phyloP scores from a whole-genome alignment of 2,329 filamentous ascomycete genomes.

The Alternaria burnsii region DNA sequence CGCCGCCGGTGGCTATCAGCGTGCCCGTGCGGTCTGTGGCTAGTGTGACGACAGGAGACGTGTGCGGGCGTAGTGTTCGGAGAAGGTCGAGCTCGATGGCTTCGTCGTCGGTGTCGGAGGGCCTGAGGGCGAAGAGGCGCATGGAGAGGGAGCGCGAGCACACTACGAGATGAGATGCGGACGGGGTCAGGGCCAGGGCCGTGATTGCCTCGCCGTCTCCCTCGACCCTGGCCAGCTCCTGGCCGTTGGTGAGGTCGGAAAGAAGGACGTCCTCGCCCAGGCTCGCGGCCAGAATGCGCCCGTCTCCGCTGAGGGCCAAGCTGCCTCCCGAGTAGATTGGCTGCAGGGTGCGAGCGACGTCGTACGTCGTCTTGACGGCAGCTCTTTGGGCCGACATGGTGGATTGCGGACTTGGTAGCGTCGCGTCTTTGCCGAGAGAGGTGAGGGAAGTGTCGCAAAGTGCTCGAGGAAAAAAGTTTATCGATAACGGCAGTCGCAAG shows the following conservation, averaged over 20 bases:
- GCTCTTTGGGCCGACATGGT: conserved; percentile 60
- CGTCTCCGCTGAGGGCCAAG: conserved; percentile 81
- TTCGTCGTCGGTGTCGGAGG: conserved; percentile 66
- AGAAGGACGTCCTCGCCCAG: conserved; percentile 92
- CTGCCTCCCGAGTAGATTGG: conserved; percentile 95
- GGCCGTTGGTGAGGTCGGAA: conserved; percentile 83
- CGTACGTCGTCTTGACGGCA: conserved; percentile 84
- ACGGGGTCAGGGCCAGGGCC: conserved; percentile 80
- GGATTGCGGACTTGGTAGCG: background rate
- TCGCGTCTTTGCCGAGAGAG: conserved; percentile 1
- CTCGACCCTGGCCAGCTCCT: conserved; percentile 84
- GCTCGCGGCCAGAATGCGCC: conserved; percentile 83
- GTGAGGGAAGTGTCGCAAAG: conserved; percentile 22
- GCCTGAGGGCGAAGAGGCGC: conserved; percentile 82
- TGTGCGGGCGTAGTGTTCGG: conserved; percentile 87
- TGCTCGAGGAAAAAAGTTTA: conserved; percentile 43
- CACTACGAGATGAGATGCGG: conserved; percentile 84
- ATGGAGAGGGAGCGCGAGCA: conserved; percentile 97
- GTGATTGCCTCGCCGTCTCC: conserved; percentile 79
- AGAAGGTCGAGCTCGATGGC: conserved; percentile 68
- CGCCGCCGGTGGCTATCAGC: conserved; percentile 88
- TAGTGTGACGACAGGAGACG: conserved; percentile 86
- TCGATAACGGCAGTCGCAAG: conserved; percentile 40
- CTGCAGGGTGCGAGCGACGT: conserved; percentile 80
- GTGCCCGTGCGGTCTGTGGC: conserved; percentile 88